phyloP scores from a whole-genome alignment of 1,284 basidiomycete species.

The Lentinula novae-zelandiae region DNA sequence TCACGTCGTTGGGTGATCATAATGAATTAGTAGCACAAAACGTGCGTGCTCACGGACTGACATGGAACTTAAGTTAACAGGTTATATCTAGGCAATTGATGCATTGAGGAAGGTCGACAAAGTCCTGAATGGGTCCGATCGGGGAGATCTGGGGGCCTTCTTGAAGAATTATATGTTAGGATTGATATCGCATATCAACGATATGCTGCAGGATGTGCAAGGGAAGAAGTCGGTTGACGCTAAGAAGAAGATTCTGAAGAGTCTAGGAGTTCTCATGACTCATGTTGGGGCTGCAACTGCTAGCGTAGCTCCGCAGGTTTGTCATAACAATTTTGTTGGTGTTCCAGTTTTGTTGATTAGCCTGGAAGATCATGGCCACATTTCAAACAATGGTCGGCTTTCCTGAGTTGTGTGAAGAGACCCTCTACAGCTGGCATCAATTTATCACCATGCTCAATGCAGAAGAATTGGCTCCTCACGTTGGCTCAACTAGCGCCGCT shows the following conservation, averaged over 20 bases:
- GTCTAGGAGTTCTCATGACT: slow-evolving; percentile 72
- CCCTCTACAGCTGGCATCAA: slow-evolving; percentile 78
- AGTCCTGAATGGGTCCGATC: slow-evolving; percentile 24
- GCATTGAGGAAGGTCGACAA: slow-evolving; percentile 62
- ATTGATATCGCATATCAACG: slow-evolving; percentile 77
- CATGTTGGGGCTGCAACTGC: slow-evolving; percentile 72
- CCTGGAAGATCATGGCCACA: slow-evolving; percentile 87
- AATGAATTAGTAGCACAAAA: slow-evolving; percentile 38
- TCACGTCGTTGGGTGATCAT: slow-evolving; percentile 72
- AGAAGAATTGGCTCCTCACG: slow-evolving; percentile 77
- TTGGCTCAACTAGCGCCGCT: slow-evolving; percentile 87
- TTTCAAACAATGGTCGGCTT: slow-evolving; percentile 84
- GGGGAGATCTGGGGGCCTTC: slow-evolving; percentile 48
- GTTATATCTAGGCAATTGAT: slow-evolving; percentile 44
- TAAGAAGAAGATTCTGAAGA: slow-evolving; percentile 77
- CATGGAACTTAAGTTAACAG: slow-evolving; percentile 2
- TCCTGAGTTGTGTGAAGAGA: slow-evolving; percentile 72
- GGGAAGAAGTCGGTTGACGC: slow-evolving; percentile 64
- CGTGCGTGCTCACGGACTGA: slow-evolving; percentile 27
- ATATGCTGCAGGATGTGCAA: slow-evolving; percentile 77
- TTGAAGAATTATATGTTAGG: slow-evolving; percentile 78
- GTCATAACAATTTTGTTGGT: background rate
- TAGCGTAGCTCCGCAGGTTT: slow-evolving; percentile 82
- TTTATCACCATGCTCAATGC: slow-evolving; percentile 75
- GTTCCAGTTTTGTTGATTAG: slow-evolving; percentile 1